These are phyloP conservation scores for Wallacemonas rigidus DNA, from an alignment of 208 protist genomes.

Conservation along the genomic window DNA sequence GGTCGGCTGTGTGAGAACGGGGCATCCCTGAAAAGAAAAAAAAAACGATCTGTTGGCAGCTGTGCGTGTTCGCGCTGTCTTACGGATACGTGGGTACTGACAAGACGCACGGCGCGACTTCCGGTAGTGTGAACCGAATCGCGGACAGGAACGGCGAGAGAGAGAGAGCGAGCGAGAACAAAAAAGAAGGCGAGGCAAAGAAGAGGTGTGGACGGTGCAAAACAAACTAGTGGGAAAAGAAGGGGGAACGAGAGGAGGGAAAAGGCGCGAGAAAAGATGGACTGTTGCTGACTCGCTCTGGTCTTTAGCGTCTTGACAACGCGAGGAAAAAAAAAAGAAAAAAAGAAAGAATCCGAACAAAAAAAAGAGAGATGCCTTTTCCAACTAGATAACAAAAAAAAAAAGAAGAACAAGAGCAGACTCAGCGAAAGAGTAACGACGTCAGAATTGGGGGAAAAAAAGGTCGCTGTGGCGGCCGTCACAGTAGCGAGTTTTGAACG, in stretches of 20 bases:
- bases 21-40: neutral
- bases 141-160: conserved; percentile 12
- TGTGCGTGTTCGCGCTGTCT: neutral
- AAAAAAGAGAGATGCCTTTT: too few relatives aligned
- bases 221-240: conserved; percentile 9
- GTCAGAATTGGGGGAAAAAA: too few relatives aligned
- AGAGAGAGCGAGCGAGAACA: neutral
- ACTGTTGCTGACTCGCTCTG: too few relatives aligned
- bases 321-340: too few relatives aligned
- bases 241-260: neutral
- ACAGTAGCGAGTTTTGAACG: too few relatives aligned
- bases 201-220: neutral
- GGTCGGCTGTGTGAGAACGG: too few relatives aligned
- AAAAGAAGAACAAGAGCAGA: too few relatives aligned
- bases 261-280: neutral
- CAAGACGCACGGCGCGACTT: neutral
- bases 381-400: too few relatives aligned
- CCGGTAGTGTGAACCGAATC: neutral
- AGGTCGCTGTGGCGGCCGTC: too few relatives aligned
- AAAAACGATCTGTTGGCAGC: neutral
- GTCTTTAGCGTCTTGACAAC: too few relatives aligned
- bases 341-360: too few relatives aligned
- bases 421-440: too few relatives aligned
- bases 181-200: neutral
- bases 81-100: neutral